These are phyloP conservation scores for Gamsiella multidivaricata DNA, from an alignment of 192 early-diverging fungal species.

Conservation along the genomic window DNA sequence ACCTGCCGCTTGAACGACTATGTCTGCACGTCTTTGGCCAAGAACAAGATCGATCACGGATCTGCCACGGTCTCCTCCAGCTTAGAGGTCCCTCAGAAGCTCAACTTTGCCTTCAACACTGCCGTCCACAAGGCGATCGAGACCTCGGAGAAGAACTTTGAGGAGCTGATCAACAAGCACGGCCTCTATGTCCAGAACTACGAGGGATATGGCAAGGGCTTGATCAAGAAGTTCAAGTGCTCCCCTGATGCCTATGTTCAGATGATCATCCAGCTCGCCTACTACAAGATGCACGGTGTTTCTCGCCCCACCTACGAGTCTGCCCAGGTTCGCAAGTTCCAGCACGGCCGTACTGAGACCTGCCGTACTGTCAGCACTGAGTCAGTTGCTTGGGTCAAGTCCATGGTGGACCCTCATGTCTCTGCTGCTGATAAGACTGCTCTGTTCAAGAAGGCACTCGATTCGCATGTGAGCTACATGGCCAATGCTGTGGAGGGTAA, in stretches of 20 bases:
- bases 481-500: slow-evolving; percentile 79
- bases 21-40: slow-evolving; percentile 66
- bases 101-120: slow-evolving; percentile 78
- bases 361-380: slow-evolving; percentile 84
- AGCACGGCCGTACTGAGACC: slow-evolving; percentile 95
- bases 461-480: slow-evolving; percentile 85
- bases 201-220: slow-evolving; percentile 91
- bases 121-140: slow-evolving; percentile 69
- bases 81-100: slow-evolving; percentile 74
- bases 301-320: slow-evolving; percentile 91
- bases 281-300: slow-evolving; percentile 89
- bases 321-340: slow-evolving; percentile 92
- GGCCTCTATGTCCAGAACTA: slow-evolving; percentile 87
- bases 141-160: slow-evolving; percentile 82
- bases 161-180: slow-evolving; percentile 79
- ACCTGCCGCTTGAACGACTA: slow-evolving; percentile 91
- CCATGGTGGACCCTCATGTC: slow-evolving; percentile 79
- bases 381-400: slow-evolving; percentile 82
- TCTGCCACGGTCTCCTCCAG: slow-evolving; percentile 59
- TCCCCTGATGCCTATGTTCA: slow-evolving; percentile 86
- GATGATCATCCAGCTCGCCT: slow-evolving; percentile 97
- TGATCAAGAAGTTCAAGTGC: slow-evolving; percentile 87
- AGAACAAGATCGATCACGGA: slow-evolving; percentile 83
- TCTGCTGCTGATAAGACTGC: slow-evolving; percentile 67
- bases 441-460: slow-evolving; percentile 80